Percentiles rank a stretch among this genome's conserved stretches.
Evolutionary conservation across 768 basidiomycete genomes (phyloP).

Genomic region (Suillus clintonianus): DNA sequence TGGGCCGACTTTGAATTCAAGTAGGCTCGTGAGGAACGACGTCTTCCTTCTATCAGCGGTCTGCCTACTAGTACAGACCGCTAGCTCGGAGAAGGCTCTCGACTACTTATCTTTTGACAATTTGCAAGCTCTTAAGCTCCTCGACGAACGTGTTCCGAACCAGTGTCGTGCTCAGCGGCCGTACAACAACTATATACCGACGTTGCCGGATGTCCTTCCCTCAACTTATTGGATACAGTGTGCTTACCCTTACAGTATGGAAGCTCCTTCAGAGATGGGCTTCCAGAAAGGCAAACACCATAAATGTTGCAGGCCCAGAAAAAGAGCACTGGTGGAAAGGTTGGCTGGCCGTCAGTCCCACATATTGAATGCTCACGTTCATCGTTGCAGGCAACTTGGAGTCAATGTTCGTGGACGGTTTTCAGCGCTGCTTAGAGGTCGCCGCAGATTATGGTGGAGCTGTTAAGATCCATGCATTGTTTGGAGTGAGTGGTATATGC

Average conservation of each 20-base stretch:
- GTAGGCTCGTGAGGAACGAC: too few relatives aligned
- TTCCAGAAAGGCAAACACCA: neutral
- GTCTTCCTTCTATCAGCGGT: too few relatives aligned
- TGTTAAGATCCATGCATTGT: constrained; percentile 35
- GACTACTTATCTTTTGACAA: neutral
- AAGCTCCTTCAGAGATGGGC: neutral
- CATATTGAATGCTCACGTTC: neutral
- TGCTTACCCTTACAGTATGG: neutral
- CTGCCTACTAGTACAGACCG: too few relatives aligned
- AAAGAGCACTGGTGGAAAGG: constrained; percentile 1
- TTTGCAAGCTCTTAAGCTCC: neutral
- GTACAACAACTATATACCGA: neutral
- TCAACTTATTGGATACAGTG: neutral
- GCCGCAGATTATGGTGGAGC: neutral
- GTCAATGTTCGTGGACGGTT: neutral
- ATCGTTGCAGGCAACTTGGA: neutral
- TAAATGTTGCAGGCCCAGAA: neutral
- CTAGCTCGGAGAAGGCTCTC: neutral
- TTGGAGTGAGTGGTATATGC: constrained; percentile 37
- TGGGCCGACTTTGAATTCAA: too few relatives aligned
- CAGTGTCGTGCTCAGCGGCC: neutral
- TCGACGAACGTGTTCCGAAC: neutral
- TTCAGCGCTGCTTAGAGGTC: neutral
- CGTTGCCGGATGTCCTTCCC: neutral
- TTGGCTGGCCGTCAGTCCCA: neutral